Conservation (phyloP, 2,329 filamentous ascomycete genomes). For the Ophiobolus disseminans region DNA sequence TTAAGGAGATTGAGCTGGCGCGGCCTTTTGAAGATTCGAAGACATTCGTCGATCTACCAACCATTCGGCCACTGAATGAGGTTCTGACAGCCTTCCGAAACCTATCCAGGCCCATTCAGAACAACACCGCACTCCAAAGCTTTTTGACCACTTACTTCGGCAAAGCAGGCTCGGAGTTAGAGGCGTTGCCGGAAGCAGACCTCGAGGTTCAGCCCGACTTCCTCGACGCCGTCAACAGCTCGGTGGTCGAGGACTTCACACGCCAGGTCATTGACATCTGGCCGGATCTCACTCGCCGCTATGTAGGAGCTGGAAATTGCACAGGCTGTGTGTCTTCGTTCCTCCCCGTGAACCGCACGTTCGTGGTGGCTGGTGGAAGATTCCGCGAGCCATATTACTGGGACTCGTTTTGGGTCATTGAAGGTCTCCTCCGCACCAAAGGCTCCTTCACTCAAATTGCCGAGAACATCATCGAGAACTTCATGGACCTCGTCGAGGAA, state of each 20-base stretch:
- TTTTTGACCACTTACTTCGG: constrained; percentile 71
- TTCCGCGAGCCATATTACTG: constrained; percentile 76
- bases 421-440: constrained; percentile 69
- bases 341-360: constrained; percentile 70
- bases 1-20: constrained; percentile 68
- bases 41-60: constrained; percentile 72
- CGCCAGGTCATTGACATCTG: constrained; percentile 72
- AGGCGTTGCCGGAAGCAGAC: constrained; percentile 59
- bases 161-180: constrained; percentile 68
- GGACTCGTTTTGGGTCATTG: constrained; percentile 74
- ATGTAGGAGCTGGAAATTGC: constrained; percentile 59
- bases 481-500: constrained; percentile 69
- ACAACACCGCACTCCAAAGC: constrained; percentile 67
- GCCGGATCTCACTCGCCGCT: constrained; percentile 70
- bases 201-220: constrained; percentile 66
- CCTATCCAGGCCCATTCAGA: constrained; percentile 66
- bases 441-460: constrained; percentile 69
- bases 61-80: constrained; percentile 64
- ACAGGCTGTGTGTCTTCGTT: constrained; percentile 69
- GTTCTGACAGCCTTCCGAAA: constrained; percentile 68
- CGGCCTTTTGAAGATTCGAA: constrained; percentile 71
- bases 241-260: constrained; percentile 66
- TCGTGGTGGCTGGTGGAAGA: constrained; percentile 74
- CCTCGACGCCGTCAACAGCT: constrained; percentile 62
- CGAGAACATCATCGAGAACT: constrained; percentile 73